Percentiles rank a stretch among this genome's conserved stretches.
Evolutionary conservation across 192 early-diverging fungal species (phyloP).

Genomic region (Mortierella hygrophila): DNA sequence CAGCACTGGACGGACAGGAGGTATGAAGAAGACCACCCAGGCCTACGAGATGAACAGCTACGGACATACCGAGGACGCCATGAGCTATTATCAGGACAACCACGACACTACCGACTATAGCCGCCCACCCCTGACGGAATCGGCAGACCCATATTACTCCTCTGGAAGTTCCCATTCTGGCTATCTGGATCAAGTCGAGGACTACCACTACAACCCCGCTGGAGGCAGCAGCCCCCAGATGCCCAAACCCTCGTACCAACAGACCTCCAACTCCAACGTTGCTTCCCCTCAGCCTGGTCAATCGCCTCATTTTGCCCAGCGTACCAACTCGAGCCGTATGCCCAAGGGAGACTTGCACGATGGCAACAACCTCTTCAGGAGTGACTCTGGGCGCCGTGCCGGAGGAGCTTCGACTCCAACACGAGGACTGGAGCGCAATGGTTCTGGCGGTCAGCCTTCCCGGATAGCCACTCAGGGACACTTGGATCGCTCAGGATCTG

Average conservation of each 20-base stretch:
- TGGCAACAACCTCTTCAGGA: conserved; percentile 31
- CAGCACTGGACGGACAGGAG: conserved; percentile 40
- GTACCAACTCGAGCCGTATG: conserved; percentile 37
- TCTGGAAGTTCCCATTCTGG: conserved; percentile 47
- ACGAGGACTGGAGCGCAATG: conserved; percentile 17
- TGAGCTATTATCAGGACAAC: conserved; percentile 22
- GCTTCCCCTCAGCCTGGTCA: conserved; percentile 26
- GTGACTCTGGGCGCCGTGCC: conserved; percentile 32
- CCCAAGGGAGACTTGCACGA: conserved; percentile 33
- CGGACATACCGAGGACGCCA: conserved; percentile 6
- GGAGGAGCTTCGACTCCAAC: conserved; percentile 9
- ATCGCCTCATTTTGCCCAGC: conserved; percentile 20
- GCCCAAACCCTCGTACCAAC: conserved; percentile 26
- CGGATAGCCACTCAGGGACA: conserved; percentile 32
- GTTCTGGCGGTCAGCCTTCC: conserved; percentile 10
- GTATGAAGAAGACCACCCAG: conserved; percentile 32
- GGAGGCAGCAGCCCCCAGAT: neutral
- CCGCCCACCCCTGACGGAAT: conserved; percentile 42
- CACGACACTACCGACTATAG: conserved; percentile 43
- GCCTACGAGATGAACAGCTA: conserved; percentile 49
- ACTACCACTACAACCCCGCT: conserved; percentile 13
- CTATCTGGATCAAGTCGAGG: conserved; percentile 41
- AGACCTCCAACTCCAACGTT: neutral
- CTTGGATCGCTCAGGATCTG: conserved; percentile 28
- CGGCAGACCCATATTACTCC: conserved; percentile 39